Conservation (phyloP, 148 eudicot genomes). For the Nepenthes mirabilis region DNA sequence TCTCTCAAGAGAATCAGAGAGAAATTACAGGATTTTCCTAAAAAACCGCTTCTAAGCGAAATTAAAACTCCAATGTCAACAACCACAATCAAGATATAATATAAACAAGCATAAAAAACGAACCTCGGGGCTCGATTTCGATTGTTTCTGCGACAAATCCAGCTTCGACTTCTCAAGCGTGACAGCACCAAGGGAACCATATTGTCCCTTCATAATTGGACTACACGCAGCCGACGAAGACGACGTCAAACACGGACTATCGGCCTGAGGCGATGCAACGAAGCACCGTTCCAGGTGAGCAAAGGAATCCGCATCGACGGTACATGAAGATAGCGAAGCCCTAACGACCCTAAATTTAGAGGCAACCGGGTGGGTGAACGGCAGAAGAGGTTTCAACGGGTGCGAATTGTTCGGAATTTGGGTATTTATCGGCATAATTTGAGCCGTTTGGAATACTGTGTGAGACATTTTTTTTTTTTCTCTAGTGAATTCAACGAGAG, state of each 20-base stretch:
- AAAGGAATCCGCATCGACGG: slow-evolving; percentile 29
- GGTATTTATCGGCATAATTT: slow-evolving; percentile 51
- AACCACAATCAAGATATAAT: not conserved
- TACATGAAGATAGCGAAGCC: slow-evolving; percentile 17
- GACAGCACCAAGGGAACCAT: slow-evolving; percentile 44
- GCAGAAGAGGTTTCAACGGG: slow-evolving; percentile 18
- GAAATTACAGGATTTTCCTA: too few relatives aligned
- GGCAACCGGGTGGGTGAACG: slow-evolving; percentile 4
- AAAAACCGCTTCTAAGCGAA: not conserved
- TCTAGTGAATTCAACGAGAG: not conserved
- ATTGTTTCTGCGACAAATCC: slow-evolving; percentile 45
- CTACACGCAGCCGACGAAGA: slow-evolving; percentile 15
- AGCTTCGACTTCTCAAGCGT: slow-evolving; percentile 76
- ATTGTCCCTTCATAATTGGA: slow-evolving; percentile 49
- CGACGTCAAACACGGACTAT: slow-evolving; percentile 6
- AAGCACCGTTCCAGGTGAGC: slow-evolving; percentile 57
- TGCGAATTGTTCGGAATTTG: slow-evolving; percentile 28
- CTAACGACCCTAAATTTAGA: slow-evolving; percentile 17
- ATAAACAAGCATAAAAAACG: not conserved
- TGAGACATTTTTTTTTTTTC: slow-evolving; percentile 26
- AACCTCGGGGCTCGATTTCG: slow-evolving; percentile 56
- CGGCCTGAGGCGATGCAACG: slow-evolving; percentile 17
- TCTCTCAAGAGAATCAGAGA: too few relatives aligned
- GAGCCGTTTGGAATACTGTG: slow-evolving; percentile 52
- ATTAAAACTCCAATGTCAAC: not conserved